phyloP scores from a whole-genome alignment of 169 alveolate genomes.

The Plasmodium berghei region DNA sequence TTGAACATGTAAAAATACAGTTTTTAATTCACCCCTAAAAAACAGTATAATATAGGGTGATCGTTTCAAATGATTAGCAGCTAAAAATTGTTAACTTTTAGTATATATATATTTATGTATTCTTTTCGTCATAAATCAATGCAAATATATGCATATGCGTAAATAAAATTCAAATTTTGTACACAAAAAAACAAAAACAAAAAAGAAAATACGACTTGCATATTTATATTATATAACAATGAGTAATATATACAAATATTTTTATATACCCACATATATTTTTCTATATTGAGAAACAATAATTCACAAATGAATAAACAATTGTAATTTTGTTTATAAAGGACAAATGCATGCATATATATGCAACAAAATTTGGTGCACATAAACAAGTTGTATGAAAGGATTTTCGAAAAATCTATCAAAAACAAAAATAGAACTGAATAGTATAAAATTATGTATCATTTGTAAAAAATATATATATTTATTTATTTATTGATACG shows the following conservation, averaged over 20 bases:
- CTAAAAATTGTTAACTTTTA: background rate
- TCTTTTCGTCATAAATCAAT: constrained; percentile 7
- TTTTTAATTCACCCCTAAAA: too few species aligned
- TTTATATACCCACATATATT: constrained; percentile 1
- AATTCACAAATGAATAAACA: constrained; percentile 15
- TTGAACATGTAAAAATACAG: too few species aligned
- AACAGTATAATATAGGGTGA: too few species aligned
- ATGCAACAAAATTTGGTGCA: background rate
- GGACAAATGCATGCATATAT: background rate
- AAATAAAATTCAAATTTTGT: background rate
- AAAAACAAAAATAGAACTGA: constrained; percentile 9
- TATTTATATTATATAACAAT: background rate
- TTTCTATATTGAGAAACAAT: constrained; percentile 11
- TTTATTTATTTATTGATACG: background rate
- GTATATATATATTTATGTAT: constrained; percentile 7
- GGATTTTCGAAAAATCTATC: background rate
- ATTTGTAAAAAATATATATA: background rate
- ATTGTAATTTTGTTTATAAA: constrained; percentile 12
- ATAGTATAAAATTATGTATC: background rate
- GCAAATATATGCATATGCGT: constrained; percentile 1
- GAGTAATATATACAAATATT: background rate
- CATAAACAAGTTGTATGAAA: background rate
- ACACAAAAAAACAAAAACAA: background rate
- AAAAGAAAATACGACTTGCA: constrained; percentile 4
- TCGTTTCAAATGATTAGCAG: too few species aligned